Evolutionary conservation across 2,329 filamentous ascomycete genomes (phyloP), one percentile per base, ranked within the genome.

Genomic region (Huntiella abstrusa): DNA sequence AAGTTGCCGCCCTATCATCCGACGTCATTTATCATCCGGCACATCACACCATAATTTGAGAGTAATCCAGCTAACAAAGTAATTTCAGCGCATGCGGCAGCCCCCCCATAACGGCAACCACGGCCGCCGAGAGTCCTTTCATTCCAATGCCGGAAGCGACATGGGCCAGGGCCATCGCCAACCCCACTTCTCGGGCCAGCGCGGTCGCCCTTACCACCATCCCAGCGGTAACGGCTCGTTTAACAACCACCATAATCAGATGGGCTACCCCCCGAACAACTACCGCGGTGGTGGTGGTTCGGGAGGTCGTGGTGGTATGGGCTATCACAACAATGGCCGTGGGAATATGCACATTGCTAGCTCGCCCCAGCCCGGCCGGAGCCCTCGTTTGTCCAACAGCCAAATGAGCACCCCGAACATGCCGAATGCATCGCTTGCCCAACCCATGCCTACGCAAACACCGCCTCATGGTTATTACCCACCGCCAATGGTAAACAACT

Each of bases 101-200:
- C 55, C 72, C 70, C 50, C 74, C 46, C 80, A 81, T 56, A 70
- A 75, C n/a, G 74, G 72, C 39, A 58, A 65, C 53, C 87, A 96
- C 62, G 73, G 84, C 55, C 81, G 88, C 56, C 80, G 85, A 55
- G 82, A 88, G 59, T 95, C 88, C 28, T 80, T 80, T 34, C 85
- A 91, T 57, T 92, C 84, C 16, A 71, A 77, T 41, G 55, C 54
- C 34, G 52, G 52, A 8, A 54, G 51, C 13, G 51, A 52, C 22
- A 51, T 52, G 49, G 46, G 45, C 19, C 51, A 52, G 32, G 68
- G 70, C 35, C 68, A 76, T 56, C 70, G 69, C 54, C 73, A 74
- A 54, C 75, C 70, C 53, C 32, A 38, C n/a, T 73, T 64, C 53
- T 60, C 63, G 43, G 65, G 69, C 52, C 64, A 62, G 41, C 65